Conservation (phyloP, 2,329 filamentous ascomycete species). For the Colletotrichum filicis region DNA sequence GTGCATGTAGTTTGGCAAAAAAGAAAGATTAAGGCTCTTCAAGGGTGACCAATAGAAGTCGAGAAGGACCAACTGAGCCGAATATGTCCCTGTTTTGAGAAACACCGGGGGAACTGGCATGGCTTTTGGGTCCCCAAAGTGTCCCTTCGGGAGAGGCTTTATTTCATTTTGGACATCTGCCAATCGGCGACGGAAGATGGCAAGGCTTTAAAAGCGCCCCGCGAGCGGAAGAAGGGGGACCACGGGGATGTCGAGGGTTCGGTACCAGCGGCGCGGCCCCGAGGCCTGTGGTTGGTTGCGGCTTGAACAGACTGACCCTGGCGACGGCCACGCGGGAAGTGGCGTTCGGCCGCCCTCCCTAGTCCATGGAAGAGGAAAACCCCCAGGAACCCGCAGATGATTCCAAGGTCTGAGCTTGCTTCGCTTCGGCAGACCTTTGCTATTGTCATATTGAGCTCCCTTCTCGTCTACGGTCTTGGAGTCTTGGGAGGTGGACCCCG, state of each 20-base stretch:
- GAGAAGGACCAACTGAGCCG: not conserved
- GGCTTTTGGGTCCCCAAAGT: not conserved
- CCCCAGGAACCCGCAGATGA: not conserved
- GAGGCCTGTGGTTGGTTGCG: slow-evolving; percentile 25
- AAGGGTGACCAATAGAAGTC: not conserved
- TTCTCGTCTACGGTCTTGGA: not conserved
- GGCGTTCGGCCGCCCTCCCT: not conserved
- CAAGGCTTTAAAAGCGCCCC: not conserved
- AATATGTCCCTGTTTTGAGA: not conserved
- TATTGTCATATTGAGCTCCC: not conserved
- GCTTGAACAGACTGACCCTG: not conserved
- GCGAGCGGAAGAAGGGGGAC: not conserved
- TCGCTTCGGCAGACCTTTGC: not conserved
- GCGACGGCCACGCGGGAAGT: slow-evolving; percentile 24
- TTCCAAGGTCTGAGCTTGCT: not conserved
- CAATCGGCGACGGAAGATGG: not conserved
- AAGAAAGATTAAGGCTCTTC: slow-evolving; percentile 3
- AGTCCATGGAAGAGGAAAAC: not conserved
- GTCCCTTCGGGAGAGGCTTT: slow-evolving; percentile 1
- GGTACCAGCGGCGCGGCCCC: slow-evolving; percentile 14
- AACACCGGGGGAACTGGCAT: not conserved
- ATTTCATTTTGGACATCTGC: slow-evolving; percentile 18
- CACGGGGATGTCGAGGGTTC: not conserved
- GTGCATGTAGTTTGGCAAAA: not conserved
- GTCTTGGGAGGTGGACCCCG: not conserved